phyloP scores from a whole-genome alignment of 2,329 filamentous ascomycete species.

The Talaromyces funiculosus region DNA sequence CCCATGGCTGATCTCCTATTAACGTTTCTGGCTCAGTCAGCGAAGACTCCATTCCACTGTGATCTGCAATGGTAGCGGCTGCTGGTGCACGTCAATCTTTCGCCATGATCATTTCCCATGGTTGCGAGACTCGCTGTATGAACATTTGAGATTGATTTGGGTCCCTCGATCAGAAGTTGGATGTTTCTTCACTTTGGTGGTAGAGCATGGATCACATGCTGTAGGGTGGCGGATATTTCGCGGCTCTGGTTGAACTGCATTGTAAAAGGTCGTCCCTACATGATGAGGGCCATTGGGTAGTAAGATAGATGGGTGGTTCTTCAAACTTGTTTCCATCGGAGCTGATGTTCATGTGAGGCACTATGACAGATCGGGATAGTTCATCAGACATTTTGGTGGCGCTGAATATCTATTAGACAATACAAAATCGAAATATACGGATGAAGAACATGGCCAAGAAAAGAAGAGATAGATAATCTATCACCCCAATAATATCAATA shows the following conservation, averaged over 20 bases:
- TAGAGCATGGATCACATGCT: constrained; percentile 8
- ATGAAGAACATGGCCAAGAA: no score
- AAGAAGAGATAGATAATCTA: no score
- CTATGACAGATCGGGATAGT: not conserved
- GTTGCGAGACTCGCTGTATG: constrained; percentile 8
- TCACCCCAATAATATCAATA: no score
- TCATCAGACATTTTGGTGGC: not conserved
- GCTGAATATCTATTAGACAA: not conserved
- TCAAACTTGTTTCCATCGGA: not conserved
- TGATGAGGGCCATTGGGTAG: not conserved
- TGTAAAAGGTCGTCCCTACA: not conserved
- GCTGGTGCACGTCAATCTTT: not conserved
- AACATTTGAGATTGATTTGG: not conserved
- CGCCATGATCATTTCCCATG: constrained; percentile 1
- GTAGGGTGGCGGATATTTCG: not conserved
- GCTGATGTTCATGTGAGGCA: not conserved
- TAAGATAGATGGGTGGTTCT: not conserved
- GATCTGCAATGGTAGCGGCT: not conserved
- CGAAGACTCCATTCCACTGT: not conserved
- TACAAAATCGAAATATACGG: no score
- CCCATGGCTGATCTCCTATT: not conserved
- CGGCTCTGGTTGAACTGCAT: not conserved
- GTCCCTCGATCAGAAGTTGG: not conserved
- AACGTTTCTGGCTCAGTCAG: not conserved
- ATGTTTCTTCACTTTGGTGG: constrained; percentile 9